Evolutionary conservation across 768 basidiomycete genomes (phyloP), one percentile per base, ranked within the genome.

Genomic region (Phlebiopsis flavidoalba): DNA sequence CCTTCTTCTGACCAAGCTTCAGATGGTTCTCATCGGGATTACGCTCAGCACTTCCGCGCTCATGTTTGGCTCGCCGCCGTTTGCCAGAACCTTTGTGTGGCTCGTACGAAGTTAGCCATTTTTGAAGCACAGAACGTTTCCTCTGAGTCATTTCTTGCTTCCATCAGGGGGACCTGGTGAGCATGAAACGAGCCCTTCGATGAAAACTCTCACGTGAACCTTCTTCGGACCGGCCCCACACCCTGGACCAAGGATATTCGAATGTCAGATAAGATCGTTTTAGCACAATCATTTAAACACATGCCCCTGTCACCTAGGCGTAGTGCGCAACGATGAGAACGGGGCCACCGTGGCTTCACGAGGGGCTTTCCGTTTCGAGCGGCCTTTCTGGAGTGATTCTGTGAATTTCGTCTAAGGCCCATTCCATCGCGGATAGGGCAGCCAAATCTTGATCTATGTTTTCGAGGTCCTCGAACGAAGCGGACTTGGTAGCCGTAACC

Each of bases 401-500:
- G 66, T 77, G 80, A 62, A 92, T 91, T 73, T 91, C 86, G 8
- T 66, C 73, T 11, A 88, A 70, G 0, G 89, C 90, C 90, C 93
- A 95, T 58, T 89, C 85, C 76, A 96, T 80, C 19, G 88, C n/a
- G n/a, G n/a, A n/a, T n/a, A n/a, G 85, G 1, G 83, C 87, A 3
- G 91, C 91, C 60, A 95, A 80, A 66, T 93, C 86, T 64, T 83
- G 80, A 73, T 95, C 88, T 60, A 95, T 82, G 68, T 83, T 79
- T 17, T 72, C 72, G 51, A 84, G 70, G 63, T 87, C 81, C 48
- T 89, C 85, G n/a, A 61, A 97, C 86, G 63, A 96, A 86, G 53
- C 90, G 84, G 54, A 86, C 86, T 76, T 94, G 88, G 71, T 95
- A 96, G n/a, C 93, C 91, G 69, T 93, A 92, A 3, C 89, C n/a